phyloP scores from a whole-genome alignment of 2,329 filamentous ascomycete species.

The Nemania abortiva region DNA sequence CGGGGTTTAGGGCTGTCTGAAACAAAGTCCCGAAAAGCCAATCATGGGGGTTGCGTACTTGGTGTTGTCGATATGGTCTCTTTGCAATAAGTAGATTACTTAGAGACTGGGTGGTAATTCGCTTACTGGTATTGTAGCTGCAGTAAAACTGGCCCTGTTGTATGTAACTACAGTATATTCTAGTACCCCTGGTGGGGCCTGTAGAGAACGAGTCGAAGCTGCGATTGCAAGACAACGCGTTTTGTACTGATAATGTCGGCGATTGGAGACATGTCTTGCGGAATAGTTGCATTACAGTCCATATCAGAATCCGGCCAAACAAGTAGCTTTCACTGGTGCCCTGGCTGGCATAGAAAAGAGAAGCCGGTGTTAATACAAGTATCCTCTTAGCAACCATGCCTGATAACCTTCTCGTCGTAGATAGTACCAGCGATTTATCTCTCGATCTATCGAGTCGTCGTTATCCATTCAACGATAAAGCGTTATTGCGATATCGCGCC shows the following conservation, averaged over 20 bases:
- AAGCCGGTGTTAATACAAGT: background rate
- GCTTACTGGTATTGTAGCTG: background rate
- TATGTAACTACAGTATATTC: slow-evolving; percentile 5
- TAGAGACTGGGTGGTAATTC: background rate
- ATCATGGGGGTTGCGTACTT: background rate
- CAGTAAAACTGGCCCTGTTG: background rate
- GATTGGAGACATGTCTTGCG: background rate
- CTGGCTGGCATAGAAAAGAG: background rate
- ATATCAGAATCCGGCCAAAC: background rate
- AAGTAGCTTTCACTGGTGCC: background rate
- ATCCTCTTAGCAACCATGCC: background rate
- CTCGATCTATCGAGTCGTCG: background rate
- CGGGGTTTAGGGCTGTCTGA: background rate
- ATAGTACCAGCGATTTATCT: background rate
- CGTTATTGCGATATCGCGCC: background rate
- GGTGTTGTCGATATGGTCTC: background rate
- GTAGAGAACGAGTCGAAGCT: background rate
- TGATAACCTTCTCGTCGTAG: no score
- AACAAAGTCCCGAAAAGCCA: background rate
- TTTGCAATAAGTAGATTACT: background rate
- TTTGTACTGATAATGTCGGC: background rate
- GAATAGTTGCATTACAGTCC: background rate
- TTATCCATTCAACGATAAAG: background rate
- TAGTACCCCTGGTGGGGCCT: background rate
- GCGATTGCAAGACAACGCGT: background rate